Conservation (phyloP, 176 grass and related monocot genomes). For the Pontederia crassipes region DNA sequence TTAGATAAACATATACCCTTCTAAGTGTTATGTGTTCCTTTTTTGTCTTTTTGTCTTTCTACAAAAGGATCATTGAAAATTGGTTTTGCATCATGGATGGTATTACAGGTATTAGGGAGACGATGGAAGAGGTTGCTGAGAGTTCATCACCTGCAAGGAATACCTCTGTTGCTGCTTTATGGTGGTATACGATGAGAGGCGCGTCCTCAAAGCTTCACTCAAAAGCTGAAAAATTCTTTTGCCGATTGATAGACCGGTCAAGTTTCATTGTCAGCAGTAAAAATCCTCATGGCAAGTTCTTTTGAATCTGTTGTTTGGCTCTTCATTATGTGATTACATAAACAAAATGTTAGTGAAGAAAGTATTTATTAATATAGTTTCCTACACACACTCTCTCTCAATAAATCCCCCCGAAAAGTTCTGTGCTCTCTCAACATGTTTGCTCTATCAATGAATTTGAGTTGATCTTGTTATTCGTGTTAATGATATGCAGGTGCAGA, state of each 20-base stretch:
- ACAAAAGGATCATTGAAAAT: too few relatives aligned
- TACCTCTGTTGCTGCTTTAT: slow-evolving; percentile 55
- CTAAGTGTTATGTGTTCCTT: too few relatives aligned
- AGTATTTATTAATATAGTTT: neutral
- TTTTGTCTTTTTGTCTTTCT: too few relatives aligned
- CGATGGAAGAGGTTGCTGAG: slow-evolving; percentile 48
- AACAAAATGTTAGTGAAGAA: neutral
- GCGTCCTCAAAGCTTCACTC: slow-evolving; percentile 69
- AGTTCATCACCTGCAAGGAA: slow-evolving; percentile 39
- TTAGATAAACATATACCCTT: too few relatives aligned
- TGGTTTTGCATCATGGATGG: neutral
- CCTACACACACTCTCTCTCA: too few relatives aligned
- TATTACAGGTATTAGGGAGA: slow-evolving; percentile 52
- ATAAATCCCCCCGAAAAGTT: too few relatives aligned
- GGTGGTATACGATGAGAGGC: slow-evolving; percentile 75
- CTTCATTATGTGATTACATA: neutral
- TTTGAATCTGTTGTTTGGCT: neutral
- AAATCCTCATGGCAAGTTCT: slow-evolving; percentile 51
- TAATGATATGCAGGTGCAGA: slow-evolving; percentile 34
- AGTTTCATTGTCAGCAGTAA: slow-evolving; percentile 35
- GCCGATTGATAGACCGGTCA: slow-evolving; percentile 66
- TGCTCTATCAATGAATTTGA: too few relatives aligned
- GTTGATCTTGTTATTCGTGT: too few relatives aligned
- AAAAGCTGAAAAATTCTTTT: slow-evolving; percentile 56
- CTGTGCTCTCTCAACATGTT: too few relatives aligned